phyloP scores from a whole-genome alignment of 495 filamentous ascomycete species.

The Tuber borchii region DNA sequence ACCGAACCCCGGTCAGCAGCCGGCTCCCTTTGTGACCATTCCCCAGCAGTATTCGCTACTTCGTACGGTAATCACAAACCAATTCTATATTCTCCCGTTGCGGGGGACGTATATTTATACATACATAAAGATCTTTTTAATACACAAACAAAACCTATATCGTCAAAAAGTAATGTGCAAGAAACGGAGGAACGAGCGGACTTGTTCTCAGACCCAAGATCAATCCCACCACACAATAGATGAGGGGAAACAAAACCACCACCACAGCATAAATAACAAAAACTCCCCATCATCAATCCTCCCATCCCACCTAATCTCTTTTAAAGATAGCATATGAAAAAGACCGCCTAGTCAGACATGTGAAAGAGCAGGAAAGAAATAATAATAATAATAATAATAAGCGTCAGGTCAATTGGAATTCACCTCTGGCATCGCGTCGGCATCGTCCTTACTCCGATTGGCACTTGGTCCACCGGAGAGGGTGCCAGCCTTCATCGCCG shows the following conservation, averaged over 20 bases:
- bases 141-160: not conserved
- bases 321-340: not conserved
- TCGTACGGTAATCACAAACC: not conserved
- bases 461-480: not conserved
- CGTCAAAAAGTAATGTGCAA: not conserved
- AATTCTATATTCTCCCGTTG: not conserved
- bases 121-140: not conserved
- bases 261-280: slow-evolving; percentile 7
- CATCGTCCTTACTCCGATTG: slow-evolving; percentile 13
- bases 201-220: not conserved
- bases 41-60: not conserved
- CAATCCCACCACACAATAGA: not conserved
- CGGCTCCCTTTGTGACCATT: not conserved
- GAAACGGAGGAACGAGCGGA: not conserved
- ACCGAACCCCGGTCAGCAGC: not conserved
- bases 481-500: slow-evolving; percentile 22
- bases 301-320: slow-evolving; percentile 16
- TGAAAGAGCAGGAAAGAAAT: slow-evolving; percentile 9
- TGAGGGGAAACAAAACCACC: not conserved
- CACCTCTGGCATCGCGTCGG: slow-evolving; percentile 9
- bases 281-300: slow-evolving; percentile 20
- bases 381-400: slow-evolving; percentile 14
- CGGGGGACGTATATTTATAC: not conserved
- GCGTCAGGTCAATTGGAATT: slow-evolving; percentile 11
- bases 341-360: too few relatives aligned